Evolutionary conservation across 768 basidiomycete genomes (phyloP), one percentile per base, ranked within the genome.

Genomic region (Tephrocybe rancida): DNA sequence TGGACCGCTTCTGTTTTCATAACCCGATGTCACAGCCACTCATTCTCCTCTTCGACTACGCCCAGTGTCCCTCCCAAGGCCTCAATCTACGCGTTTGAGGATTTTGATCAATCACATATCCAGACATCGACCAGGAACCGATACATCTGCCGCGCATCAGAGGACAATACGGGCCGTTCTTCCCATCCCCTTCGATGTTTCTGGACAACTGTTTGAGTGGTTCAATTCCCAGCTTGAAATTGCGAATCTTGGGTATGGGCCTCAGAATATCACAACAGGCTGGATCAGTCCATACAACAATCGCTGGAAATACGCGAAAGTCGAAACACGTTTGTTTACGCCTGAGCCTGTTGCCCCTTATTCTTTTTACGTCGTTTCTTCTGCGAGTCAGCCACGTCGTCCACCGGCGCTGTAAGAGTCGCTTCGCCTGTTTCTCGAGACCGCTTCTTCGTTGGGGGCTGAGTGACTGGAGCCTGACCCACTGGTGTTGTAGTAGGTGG

Each of bases 301-400:
- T n/a, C n/a, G n/a, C n/a, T n/a, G n/a, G n/a, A n/a, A n/a, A n/a
- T n/a, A n/a, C n/a, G n/a, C n/a, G n/a, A n/a, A n/a, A n/a, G n/a
- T n/a, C n/a, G n/a, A n/a, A n/a, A n/a, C n/a, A n/a, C n/a, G n/a
- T n/a, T n/a, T n/a, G n/a, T n/a, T n/a, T n/a, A n/a, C n/a, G n/a
- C 30, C 30, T 50, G 35, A 4, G 13, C 32, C 29, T 42, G 48
- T 4, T 21, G 26, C 0, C 56, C 57, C 25, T 61, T 66, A 25
- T 54, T 63, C 57, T 67, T 68, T 44, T 67, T 69, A 29, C 65
- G 61, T 44, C 67, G 67, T 61, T 70, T 70, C 50, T 70, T 69
- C 49, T 63, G 64, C 1, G 58, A 55, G 44, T 61, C 57, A 16
- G 51, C 54, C 16, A 56, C 54, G n/a, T 26, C 55, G 16, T 42